Conservation (phyloP, 257 asterid genomes). For the Solanum bulbocastanum region DNA sequence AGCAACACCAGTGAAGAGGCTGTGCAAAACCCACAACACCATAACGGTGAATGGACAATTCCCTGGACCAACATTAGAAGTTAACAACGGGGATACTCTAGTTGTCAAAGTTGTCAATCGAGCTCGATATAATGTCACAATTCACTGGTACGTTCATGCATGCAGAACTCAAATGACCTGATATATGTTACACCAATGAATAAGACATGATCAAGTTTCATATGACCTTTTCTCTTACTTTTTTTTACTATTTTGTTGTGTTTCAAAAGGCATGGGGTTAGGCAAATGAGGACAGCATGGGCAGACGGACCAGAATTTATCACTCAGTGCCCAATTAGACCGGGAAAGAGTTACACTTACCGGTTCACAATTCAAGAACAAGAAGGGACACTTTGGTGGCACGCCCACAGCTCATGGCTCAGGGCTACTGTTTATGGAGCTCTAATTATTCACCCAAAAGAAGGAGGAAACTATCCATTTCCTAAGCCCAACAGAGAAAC, state of each 20-base stretch:
- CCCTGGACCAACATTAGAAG: slow-evolving; percentile 73
- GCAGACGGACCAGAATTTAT: slow-evolving; percentile 84
- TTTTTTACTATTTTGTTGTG: not conserved
- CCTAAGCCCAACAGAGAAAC: slow-evolving; percentile 67
- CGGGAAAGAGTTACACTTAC: slow-evolving; percentile 67
- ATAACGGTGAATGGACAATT: slow-evolving; percentile 69
- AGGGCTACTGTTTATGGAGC: slow-evolving; percentile 89
- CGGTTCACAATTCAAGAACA: slow-evolving; percentile 69
- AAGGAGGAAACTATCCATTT: slow-evolving; percentile 64
- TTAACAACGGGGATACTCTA: slow-evolving; percentile 65
- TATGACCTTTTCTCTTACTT: not conserved
- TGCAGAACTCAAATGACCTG: not conserved
- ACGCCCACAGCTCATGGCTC: slow-evolving; percentile 93
- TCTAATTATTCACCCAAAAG: slow-evolving; percentile 49
- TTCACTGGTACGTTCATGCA: slow-evolving; percentile 53
- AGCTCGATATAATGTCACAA: slow-evolving; percentile 67
- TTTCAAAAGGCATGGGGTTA: slow-evolving; percentile 64
- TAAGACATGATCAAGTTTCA: not conserved
- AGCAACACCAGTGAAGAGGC: slow-evolving; percentile 84
- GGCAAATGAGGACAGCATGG: slow-evolving; percentile 73
- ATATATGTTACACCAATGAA: not conserved
- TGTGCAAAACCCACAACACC: slow-evolving; percentile 63
- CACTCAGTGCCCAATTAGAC: slow-evolving; percentile 80
- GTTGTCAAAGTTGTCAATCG: slow-evolving; percentile 52
- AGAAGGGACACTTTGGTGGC: slow-evolving; percentile 95